Percentiles rank a stretch among this genome's conserved stretches.
Evolutionary conservation across 495 filamentous ascomycete genomes (phyloP).

Genomic region (Penicillium canescens): DNA sequence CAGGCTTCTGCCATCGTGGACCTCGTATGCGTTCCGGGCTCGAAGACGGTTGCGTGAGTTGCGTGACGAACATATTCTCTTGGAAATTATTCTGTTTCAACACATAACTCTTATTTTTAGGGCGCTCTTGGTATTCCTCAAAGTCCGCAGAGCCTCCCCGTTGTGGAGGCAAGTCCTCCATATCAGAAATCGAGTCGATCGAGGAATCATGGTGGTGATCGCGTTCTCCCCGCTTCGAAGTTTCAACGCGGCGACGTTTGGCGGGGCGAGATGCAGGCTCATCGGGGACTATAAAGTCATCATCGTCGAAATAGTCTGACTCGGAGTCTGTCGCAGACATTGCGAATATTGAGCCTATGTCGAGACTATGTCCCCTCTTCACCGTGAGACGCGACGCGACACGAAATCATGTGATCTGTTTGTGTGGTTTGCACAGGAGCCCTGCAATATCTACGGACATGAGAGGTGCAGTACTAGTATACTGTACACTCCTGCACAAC

Average conservation of each 20-base stretch:
- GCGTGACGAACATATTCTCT: slow-evolving; percentile 55
- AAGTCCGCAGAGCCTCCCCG: slow-evolving; percentile 15
- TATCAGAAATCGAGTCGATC: slow-evolving; percentile 25
- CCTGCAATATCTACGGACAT: not conserved
- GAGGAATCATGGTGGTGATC: slow-evolving; percentile 14
- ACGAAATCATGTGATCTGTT: slow-evolving; percentile 16
- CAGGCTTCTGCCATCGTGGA: slow-evolving; percentile 53
- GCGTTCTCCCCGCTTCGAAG: slow-evolving; percentile 5
- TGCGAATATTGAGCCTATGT: not conserved
- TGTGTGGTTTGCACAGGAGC: slow-evolving; percentile 11
- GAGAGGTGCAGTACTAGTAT: too few relatives aligned
- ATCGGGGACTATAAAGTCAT: slow-evolving; percentile 35
- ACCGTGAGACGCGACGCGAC: slow-evolving; percentile 12
- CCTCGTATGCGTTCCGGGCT: slow-evolving; percentile 54
- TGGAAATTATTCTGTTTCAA: slow-evolving; percentile 42
- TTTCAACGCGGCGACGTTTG: slow-evolving; percentile 40
- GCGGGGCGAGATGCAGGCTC: slow-evolving; percentile 25
- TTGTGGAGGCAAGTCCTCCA: slow-evolving; percentile 20
- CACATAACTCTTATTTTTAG: slow-evolving; percentile 46
- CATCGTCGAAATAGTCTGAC: slow-evolving; percentile 30
- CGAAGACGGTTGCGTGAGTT: slow-evolving; percentile 50
- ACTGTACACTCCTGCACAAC: not conserved
- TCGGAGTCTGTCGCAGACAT: slow-evolving; percentile 23
- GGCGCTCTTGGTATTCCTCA: slow-evolving; percentile 24
- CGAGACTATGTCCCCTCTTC: too few relatives aligned